Base-by-base conservation (phyloP, 2,329 filamentous ascomycete species). In the Penicillium paneum region DNA sequence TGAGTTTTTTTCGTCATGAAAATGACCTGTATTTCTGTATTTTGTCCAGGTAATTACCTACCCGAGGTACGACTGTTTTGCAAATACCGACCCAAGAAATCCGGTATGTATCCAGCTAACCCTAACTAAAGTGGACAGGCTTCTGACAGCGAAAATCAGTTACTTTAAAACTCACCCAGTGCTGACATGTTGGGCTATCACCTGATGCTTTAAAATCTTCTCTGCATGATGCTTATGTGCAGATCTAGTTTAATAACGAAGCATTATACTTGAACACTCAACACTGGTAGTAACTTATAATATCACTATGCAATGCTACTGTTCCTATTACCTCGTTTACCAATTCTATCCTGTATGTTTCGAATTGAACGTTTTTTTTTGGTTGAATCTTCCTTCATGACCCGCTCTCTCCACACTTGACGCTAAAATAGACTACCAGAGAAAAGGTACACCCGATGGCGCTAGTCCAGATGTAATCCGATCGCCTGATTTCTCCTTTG, bases 401-500 rank as follows among this genome's bases (percentile, higher is more conserved):
- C 28, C 29, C 17, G 28, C 41, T 13, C n/a, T 43, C n/a, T 31
- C 17, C 41, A 32, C 41, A n/a, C 3, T 10, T 12, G 13, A 35
- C 35, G 31, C 39, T 43, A 49, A 48, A 35, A 21, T 31, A 17
- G 10, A 52, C 10, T 32, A 43, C 40, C 11, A 29, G 17, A 31
- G 5, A 21, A 13, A 51, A 38, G 17, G 34, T 15, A 46, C 45
- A 8, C 2, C 11, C 24, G 45, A n/a, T 40, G 28, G 48, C 31
- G 29, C 10, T 41, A 49, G 3, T 44, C 32, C 10, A 41, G 44
- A 59, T 24, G 21, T 44, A 57, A 55, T 48, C 56, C 58, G 57
- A 59, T 59, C 47, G 58, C 47, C 38, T 54, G 48, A 52, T 52
- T 55, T 24, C 52, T 40, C 49, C 51, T 11, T 49, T 46, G 44